Base-by-base conservation (phyloP, 2,329 filamentous ascomycete species). In the Ophiostoma sp. region DNA sequence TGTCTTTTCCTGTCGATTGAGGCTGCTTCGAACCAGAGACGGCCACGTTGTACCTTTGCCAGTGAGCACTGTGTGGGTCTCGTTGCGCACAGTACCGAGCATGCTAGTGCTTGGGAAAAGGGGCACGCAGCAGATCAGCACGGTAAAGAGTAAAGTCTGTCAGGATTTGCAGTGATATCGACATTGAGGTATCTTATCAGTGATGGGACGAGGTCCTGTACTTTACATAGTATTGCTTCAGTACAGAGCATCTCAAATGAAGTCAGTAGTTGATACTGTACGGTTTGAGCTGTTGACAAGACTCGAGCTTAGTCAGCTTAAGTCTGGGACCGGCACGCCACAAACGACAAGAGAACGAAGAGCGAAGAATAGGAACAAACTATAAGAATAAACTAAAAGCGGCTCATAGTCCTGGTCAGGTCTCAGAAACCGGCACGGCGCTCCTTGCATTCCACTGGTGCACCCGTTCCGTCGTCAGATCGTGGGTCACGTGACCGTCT, bases 11-110 rank as follows among this genome's bases (percentile, higher is more conserved):
- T 27, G 52, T 57, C 52, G 52, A 31, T 48, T 48, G 48, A 44
- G 64, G 54, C 54, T 68, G 57, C 33, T 36, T 65, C 70, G 68
- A 71, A 71, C 67, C 67, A 67, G 67, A 71, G n/a, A 54, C 52
- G 52, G 67, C 52, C 70, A 71, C 67, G 70, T 71, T 69, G 70
- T 39, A 62, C 60, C 20, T 31, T 8, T 31, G 36, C 8, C 4
- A 7, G 5, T 48, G 36, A 20, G 36, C 31, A 67, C 67, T 67
- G 70, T 67, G 70, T 57, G 41, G 31, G n/a, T 31, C n/a, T 3
- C 3, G 4, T 33, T 20, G 23, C 48, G 57, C 67, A 70, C 67
- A 67, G 69, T 71, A 60, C 39, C 13, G 39, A 4, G 11, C 8
- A 4, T 70, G 36, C n/a, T 57, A 13, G 65, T 70, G 41, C 35